These are phyloP conservation scores for Triticum dicoccoides DNA, from an alignment of 176 grass and related monocot genomes.

Conservation along the genomic window DNA sequence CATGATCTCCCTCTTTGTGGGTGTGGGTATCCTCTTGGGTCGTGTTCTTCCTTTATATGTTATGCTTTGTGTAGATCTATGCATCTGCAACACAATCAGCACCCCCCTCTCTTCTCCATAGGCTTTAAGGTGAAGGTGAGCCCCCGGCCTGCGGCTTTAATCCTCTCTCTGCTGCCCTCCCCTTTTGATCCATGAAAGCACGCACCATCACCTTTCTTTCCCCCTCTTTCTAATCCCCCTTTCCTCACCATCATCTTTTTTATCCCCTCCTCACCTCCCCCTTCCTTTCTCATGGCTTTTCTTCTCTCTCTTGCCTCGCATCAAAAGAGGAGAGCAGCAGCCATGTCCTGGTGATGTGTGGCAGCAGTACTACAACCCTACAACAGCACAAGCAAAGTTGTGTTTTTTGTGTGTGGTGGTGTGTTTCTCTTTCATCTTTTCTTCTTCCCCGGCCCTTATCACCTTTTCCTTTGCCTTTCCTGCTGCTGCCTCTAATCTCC, in stretches of 20 bases:
- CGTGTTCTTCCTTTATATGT: slow-evolving; percentile 41
- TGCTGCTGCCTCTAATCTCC: slow-evolving; percentile 42
- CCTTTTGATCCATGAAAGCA: slow-evolving; percentile 83
- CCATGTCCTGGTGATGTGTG: slow-evolving; percentile 60
- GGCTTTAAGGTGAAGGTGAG: slow-evolving; percentile 51
- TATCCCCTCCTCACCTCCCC: slow-evolving; percentile 13
- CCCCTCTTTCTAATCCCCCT: slow-evolving; percentile 57
- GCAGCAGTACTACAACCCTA: slow-evolving; percentile 53
- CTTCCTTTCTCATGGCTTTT: slow-evolving; percentile 59
- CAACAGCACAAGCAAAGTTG: slow-evolving; percentile 73
- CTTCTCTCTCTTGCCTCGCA: slow-evolving; percentile 59
- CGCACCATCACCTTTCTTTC: slow-evolving; percentile 63
- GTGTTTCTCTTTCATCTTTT: slow-evolving; percentile 69
- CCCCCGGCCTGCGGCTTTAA: slow-evolving; percentile 54
- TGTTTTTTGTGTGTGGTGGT: slow-evolving; percentile 49
- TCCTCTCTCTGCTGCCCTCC: slow-evolving; percentile 35
- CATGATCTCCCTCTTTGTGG: neutral
- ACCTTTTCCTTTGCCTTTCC: slow-evolving; percentile 50
- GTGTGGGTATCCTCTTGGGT: slow-evolving; percentile 18
- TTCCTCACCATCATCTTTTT: slow-evolving; percentile 50
- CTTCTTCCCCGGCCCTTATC: slow-evolving; percentile 40
- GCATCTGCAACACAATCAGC: slow-evolving; percentile 40
- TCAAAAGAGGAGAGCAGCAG: slow-evolving; percentile 47
- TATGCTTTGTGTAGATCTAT: slow-evolving; percentile 58
- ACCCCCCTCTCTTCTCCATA: slow-evolving; percentile 42